Evolutionary conservation across 2,329 filamentous ascomycete genomes (phyloP).

Genomic region (Rhynchosporium secalis): DNA sequence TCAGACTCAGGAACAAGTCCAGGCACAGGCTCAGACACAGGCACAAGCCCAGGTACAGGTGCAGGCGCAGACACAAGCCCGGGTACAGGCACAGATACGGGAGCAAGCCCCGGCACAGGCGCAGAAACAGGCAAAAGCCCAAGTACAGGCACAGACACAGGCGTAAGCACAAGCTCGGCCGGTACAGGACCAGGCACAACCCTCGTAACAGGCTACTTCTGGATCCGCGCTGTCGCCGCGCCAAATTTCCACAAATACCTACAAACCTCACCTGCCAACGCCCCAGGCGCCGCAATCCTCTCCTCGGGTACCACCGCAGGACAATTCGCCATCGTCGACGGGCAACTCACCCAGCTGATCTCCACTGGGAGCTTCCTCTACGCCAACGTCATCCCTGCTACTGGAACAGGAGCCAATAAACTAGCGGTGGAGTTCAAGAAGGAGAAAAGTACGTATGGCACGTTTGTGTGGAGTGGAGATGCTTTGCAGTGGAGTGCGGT

Average conservation of each 20-base stretch:
- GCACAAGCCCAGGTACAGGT: neutral
- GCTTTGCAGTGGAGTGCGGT: constrained; percentile 54
- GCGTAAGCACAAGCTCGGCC: constrained; percentile 17
- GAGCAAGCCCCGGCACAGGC: constrained; percentile 25
- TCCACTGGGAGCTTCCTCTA: constrained; percentile 25
- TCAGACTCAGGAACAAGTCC: neutral
- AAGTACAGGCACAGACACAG: neutral
- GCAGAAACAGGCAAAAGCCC: constrained; percentile 22
- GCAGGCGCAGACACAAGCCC: constrained; percentile 25
- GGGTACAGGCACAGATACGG: constrained; percentile 1
- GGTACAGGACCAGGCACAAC: constrained; percentile 43
- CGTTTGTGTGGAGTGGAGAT: constrained; percentile 59
- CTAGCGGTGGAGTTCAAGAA: constrained; percentile 53
- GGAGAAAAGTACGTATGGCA: constrained; percentile 54
- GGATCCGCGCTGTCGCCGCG: constrained; percentile 54
- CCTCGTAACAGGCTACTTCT: constrained; percentile 47
- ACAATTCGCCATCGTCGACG: constrained; percentile 56
- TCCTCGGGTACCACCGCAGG: constrained; percentile 54
- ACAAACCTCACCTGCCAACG: constrained; percentile 48
- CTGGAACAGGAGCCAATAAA: constrained; percentile 44
- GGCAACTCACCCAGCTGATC: constrained; percentile 47
- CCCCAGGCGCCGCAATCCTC: constrained; percentile 51
- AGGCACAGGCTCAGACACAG: constrained; percentile 18
- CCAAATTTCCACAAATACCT: constrained; percentile 60
- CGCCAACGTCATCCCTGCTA: constrained; percentile 39